Evolutionary conservation across 192 early-diverging fungal species (phyloP).

Genomic region (Mortierella hygrophila): DNA sequence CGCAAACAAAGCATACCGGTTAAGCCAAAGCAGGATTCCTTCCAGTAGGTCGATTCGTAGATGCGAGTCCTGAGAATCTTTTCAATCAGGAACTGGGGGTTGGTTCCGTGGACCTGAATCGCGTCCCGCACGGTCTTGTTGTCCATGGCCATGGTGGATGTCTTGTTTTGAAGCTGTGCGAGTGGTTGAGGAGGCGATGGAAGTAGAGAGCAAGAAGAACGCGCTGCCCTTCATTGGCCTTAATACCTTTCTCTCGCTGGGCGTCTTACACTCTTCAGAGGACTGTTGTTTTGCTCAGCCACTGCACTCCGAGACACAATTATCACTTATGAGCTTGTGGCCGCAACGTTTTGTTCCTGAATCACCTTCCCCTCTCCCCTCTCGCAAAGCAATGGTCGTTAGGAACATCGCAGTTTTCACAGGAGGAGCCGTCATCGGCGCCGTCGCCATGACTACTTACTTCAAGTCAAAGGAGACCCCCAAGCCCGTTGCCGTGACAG

Average conservation of each 20-base stretch:
- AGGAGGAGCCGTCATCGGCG: constrained; percentile 52
- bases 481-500: not conserved
- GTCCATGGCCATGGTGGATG: constrained; percentile 62
- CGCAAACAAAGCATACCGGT: constrained; percentile 64
- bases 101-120: constrained; percentile 83
- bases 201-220: not conserved
- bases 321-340: not conserved
- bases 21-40: constrained; percentile 95
- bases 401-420: constrained; percentile 55
- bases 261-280: not conserved
- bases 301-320: not conserved
- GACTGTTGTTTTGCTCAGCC: constrained; percentile 11
- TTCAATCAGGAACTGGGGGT: constrained; percentile 96
- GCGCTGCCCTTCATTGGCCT: not conserved
- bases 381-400: constrained; percentile 41
- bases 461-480: constrained; percentile 38
- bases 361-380: not conserved
- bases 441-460: constrained; percentile 43
- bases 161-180: too few relatives aligned
- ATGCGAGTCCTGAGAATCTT: constrained; percentile 93
- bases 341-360: not conserved
- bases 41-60: constrained; percentile 96
- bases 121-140: constrained; percentile 81
- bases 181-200: not conserved
- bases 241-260: not conserved